These are phyloP conservation scores for Selaginella tamariscina DNA, from an alignment of 75 land plant species.

Conservation along the genomic window DNA sequence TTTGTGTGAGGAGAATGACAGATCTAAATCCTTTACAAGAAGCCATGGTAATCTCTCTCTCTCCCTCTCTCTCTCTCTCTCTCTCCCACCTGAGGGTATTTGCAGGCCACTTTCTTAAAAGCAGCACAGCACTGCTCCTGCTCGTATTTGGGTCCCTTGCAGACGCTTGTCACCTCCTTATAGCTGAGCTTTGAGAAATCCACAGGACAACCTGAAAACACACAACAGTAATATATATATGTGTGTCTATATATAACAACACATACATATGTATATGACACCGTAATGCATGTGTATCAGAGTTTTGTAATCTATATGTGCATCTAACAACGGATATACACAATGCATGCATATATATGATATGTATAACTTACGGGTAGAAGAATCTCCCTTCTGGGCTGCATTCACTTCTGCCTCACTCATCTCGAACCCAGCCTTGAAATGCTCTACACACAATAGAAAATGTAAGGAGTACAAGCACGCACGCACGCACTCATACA, in stretches of 20 bases:
- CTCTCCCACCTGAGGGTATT: too few species aligned
- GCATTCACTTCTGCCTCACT: not conserved
- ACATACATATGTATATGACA: too few species aligned
- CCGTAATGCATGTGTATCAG: too few species aligned
- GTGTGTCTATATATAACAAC: too few species aligned
- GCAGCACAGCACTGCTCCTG: slow-evolving; percentile 14
- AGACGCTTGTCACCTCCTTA: slow-evolving; percentile 13
- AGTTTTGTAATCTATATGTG: not conserved
- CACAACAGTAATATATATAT: too few species aligned
- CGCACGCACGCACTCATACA: too few species aligned
- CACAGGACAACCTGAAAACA: slow-evolving; percentile 14
- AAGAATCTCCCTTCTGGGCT: not conserved
- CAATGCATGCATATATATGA: not conserved
- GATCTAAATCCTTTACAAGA: too few species aligned
- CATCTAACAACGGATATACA: not conserved
- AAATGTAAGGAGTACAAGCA: too few species aligned
- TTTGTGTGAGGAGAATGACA: too few species aligned
- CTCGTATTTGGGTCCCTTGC: slow-evolving; percentile 5
- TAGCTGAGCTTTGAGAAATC: slow-evolving; percentile 14
- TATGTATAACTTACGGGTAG: not conserved
- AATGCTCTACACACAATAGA: too few species aligned
- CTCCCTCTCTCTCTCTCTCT: too few species aligned
- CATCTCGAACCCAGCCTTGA: not conserved
- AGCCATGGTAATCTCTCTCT: too few species aligned
- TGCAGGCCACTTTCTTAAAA: slow-evolving; percentile 16